phyloP scores from a whole-genome alignment of 1,284 basidiomycete genomes.

The Thelephora terrestris region DNA sequence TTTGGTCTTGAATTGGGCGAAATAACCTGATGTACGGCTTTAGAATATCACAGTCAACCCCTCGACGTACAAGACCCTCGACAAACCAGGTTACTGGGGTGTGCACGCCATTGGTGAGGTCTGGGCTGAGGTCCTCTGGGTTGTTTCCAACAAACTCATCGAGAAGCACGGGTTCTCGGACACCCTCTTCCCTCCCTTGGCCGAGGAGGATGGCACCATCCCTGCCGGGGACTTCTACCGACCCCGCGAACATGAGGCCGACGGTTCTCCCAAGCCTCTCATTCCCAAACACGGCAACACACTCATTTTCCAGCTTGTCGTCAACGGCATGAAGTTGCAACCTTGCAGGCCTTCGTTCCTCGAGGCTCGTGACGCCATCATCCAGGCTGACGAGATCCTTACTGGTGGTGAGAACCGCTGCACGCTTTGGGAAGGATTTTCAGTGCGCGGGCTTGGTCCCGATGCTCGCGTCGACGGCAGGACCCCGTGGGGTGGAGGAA shows the following conservation, averaged over 20 bases:
- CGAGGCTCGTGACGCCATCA: constrained; percentile 86
- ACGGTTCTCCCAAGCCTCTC: constrained; percentile 42
- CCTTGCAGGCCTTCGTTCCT: constrained; percentile 89
- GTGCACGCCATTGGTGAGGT: constrained; percentile 92
- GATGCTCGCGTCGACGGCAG: constrained; percentile 66
- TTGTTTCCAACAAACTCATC: constrained; percentile 68
- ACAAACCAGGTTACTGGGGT: constrained; percentile 87
- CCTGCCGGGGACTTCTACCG: constrained; percentile 72
- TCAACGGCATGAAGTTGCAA: constrained; percentile 93
- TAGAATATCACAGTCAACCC: constrained; percentile 74
- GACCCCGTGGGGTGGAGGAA: constrained; percentile 94
- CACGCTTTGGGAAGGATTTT: constrained; percentile 82
- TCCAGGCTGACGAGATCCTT: constrained; percentile 84
- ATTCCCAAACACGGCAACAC: constrained; percentile 92
- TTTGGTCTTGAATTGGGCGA: background rate
- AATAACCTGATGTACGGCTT: background rate
- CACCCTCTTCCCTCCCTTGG: constrained; percentile 72
- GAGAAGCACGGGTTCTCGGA: constrained; percentile 74
- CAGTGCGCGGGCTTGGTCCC: constrained; percentile 69
- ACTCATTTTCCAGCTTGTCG: constrained; percentile 75
- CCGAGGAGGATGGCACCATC: constrained; percentile 47
- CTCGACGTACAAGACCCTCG: constrained; percentile 91
- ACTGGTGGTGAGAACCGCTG: constrained; percentile 92
- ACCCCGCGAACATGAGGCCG: constrained; percentile 23
- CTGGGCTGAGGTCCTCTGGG: constrained; percentile 92